A percentile compares a stretch with the other conserved stretches of the same genome.
These are phyloP conservation scores for Botrytis galanthina DNA, from an alignment of 2,329 filamentous ascomycete genomes.

Conservation along the genomic window DNA sequence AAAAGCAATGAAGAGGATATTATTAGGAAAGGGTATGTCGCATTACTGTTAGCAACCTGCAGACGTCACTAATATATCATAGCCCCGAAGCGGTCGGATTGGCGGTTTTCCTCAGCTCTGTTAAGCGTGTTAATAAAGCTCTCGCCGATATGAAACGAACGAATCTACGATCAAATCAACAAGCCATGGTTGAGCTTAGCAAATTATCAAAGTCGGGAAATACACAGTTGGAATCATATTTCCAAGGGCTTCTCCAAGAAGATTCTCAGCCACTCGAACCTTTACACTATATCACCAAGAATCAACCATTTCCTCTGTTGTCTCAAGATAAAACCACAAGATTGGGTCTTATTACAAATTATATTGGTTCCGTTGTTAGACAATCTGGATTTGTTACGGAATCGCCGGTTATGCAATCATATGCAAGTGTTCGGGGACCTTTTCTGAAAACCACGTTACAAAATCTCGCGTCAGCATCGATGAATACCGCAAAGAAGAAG, in stretches of 20 bases:
- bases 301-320: slow-evolving; percentile 78
- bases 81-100: slow-evolving; percentile 80
- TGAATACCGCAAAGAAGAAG: slow-evolving; percentile 80
- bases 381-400: slow-evolving; percentile 51
- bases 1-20: slow-evolving; percentile 90
- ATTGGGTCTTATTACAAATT: slow-evolving; percentile 74
- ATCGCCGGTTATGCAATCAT: slow-evolving; percentile 74
- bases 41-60: not conserved
- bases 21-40: slow-evolving; percentile 66
- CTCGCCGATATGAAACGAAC: slow-evolving; percentile 79
- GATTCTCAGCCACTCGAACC: slow-evolving; percentile 82
- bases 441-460: slow-evolving; percentile 81
- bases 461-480: slow-evolving; percentile 82
- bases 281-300: slow-evolving; percentile 88
- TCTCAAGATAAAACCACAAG: slow-evolving; percentile 72
- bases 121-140: slow-evolving; percentile 86
- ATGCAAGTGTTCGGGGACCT: slow-evolving; percentile 79
- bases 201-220: slow-evolving; percentile 76
- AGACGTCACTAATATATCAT: slow-evolving; percentile 26
- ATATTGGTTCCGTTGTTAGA: slow-evolving; percentile 63
- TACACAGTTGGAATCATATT: slow-evolving; percentile 78
- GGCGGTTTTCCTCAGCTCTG: slow-evolving; percentile 79
- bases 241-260: slow-evolving; percentile 74
- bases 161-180: slow-evolving; percentile 90
- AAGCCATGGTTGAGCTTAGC: slow-evolving; percentile 77